phyloP scores from a whole-genome alignment of 768 basidiomycete genomes.

The Cystobasidium onofrii region DNA sequence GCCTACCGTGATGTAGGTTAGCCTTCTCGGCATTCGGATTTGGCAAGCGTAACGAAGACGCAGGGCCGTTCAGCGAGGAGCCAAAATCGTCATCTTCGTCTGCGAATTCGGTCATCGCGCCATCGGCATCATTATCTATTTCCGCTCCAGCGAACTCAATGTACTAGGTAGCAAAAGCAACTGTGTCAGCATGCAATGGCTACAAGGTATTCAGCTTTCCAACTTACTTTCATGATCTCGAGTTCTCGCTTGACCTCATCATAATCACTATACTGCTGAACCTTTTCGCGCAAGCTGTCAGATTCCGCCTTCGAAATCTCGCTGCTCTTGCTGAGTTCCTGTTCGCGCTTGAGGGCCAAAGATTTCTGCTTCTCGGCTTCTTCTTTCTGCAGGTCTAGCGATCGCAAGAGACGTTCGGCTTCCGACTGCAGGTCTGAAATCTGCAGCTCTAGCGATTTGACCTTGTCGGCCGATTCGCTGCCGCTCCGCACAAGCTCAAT shows the following conservation, averaged over 20 bases:
- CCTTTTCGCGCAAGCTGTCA: conserved; percentile 58
- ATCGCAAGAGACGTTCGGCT: conserved; percentile 59
- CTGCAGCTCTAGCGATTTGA: conserved; percentile 63
- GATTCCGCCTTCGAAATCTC: conserved; percentile 55
- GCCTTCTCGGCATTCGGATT: conserved; percentile 82
- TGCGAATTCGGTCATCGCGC: conserved; percentile 36
- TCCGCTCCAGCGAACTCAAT: conserved; percentile 92
- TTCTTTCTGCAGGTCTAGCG: conserved; percentile 49
- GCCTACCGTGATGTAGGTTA: conserved; percentile 64
- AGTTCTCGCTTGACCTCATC: conserved; percentile 97
- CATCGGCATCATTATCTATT: conserved; percentile 54
- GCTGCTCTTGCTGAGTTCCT: conserved; percentile 25
- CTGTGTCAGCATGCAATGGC: neutral
- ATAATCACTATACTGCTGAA: conserved; percentile 73
- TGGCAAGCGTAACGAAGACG: conserved; percentile 56
- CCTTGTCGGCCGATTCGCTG: conserved; percentile 59
- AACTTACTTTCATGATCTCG: conserved; percentile 87
- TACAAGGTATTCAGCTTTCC: no score
- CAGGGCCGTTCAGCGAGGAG: neutral
- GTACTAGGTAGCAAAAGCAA: conserved; percentile 58
- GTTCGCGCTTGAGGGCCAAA: conserved; percentile 56
- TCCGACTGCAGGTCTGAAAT: conserved; percentile 70
- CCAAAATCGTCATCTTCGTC: conserved; percentile 43
- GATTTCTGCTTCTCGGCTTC: conserved; percentile 55
- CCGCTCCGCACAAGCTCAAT: conserved; percentile 83